Base-by-base conservation (phyloP, 2,329 filamentous ascomycete species). In the Colletotrichum filicis region DNA sequence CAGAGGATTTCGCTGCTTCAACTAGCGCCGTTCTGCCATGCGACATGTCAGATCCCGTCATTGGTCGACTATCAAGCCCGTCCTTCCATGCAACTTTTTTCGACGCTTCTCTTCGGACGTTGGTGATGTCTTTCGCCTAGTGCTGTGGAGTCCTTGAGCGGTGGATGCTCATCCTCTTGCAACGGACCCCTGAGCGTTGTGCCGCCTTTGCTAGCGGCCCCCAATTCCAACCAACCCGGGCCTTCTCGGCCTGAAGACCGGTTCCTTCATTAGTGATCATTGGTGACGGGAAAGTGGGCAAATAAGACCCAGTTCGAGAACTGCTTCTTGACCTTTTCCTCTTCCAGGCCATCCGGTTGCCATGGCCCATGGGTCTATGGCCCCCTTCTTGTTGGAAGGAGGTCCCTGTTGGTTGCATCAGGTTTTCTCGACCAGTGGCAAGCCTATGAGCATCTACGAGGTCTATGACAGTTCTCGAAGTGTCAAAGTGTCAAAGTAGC, bases 51-150 rank as follows among this genome's bases (percentile, higher is more conserved):
- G 55, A 28, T 26, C 22, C 52, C 28, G 32, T 42, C 24, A 49
- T 71, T 53, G 56, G 57, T 14, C 9, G 61, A 46, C 56, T 49
- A 12, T 26, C 56, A 60, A 32, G 56, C 4, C 62, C 37, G 6
- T 26, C 11, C 24, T 61, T 30, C 66, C 32, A 32, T 55, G 66
- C 22, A 24, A 49, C 30, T 14, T 12, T 22, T 59, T 8, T 16
- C 14, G 59, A 69, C 53, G 22, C 26, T 56, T 28, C 19, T 22
- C 19, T 22, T 70, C 71, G 66, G 71, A n/a, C 56, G 46, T 37
- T 57, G 19, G n/a, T 16, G 60, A 70, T 73, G 60, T 71, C 46
- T 71, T 71, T 53, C 26, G 71, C 60, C 71, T 73, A 73, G 71
- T 59, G 66, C n/a, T 52, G 66, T 73, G 71, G 71, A 61, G 61